Conservation (phyloP, 441 rosid species). For the Euphorbia schlechtendalii region DNA sequence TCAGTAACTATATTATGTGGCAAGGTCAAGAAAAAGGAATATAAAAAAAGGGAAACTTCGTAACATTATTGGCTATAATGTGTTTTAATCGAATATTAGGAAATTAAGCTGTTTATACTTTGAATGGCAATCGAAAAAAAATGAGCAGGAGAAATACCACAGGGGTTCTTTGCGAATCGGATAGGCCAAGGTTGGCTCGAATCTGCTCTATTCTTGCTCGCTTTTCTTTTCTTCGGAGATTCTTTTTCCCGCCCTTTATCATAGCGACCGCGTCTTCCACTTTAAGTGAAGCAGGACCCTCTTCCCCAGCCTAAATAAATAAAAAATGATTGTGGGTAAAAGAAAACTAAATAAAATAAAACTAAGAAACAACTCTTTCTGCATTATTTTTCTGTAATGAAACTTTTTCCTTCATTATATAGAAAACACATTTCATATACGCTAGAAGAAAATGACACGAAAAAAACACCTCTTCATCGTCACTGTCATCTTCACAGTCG, state of each 20-base stretch:
- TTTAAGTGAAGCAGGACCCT: conserved; percentile 46
- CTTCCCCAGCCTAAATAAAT: conserved; percentile 35
- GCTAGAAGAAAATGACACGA: conserved; percentile 14
- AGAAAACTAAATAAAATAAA: too few species aligned
- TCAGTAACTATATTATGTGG: conserved; percentile 10
- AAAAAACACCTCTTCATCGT: conserved; percentile 40
- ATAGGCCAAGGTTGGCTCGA: conserved; percentile 90
- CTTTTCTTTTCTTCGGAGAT: conserved; percentile 80
- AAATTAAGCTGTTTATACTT: background rate
- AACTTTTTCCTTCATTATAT: background rate
- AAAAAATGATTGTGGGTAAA: background rate
- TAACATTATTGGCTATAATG: too few species aligned
- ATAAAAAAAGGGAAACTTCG: background rate
- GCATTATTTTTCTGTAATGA: too few species aligned
- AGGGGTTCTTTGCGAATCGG: conserved; percentile 96
- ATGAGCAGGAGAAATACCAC: conserved; percentile 31
- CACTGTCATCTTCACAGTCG: conserved; percentile 41
- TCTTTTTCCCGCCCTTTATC: conserved; percentile 80
- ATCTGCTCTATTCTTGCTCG: conserved; percentile 92
- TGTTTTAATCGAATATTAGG: conserved; percentile 7
- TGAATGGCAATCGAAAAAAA: background rate
- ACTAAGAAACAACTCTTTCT: too few species aligned
- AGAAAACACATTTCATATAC: background rate
- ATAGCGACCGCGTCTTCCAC: conserved; percentile 86
- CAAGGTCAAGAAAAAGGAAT: conserved; percentile 5